Conservation (phyloP, 371 early-diverging fungal genomes). For the Mortierella sp. region DNA sequence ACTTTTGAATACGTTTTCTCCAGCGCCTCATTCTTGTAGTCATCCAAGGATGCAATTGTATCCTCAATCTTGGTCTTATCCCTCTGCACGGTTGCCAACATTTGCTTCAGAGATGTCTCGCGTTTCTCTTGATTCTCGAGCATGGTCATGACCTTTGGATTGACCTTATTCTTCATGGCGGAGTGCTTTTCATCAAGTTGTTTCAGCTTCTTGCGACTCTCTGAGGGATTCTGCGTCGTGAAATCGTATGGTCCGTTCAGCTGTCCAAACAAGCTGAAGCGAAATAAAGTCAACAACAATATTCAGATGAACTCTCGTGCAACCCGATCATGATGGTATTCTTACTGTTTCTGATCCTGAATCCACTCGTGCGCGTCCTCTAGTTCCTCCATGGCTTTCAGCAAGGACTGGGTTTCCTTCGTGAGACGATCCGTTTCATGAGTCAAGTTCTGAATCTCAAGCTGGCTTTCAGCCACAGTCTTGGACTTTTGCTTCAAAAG, state of each 20-base stretch:
- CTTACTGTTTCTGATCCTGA: conserved; percentile 83
- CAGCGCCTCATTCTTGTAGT: conserved; percentile 91
- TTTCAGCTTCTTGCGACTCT: conserved; percentile 75
- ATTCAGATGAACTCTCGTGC: neutral
- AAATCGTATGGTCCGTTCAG: conserved; percentile 86
- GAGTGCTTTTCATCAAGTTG: conserved; percentile 81
- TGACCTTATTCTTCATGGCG: conserved; percentile 86
- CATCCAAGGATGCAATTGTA: conserved; percentile 89
- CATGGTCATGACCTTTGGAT: conserved; percentile 94
- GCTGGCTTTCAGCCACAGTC: conserved; percentile 67
- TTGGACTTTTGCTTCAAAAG: conserved; percentile 71
- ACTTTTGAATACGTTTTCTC: conserved; percentile 92
- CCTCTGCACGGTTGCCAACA: conserved; percentile 87
- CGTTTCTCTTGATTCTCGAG: conserved; percentile 95
- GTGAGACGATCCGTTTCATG: conserved; percentile 79
- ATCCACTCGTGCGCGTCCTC: conserved; percentile 88
- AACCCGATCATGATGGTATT: no score
- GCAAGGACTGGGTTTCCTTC: conserved; percentile 69
- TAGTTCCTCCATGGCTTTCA: conserved; percentile 62
- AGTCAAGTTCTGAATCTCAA: conserved; percentile 76
- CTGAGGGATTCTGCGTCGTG: conserved; percentile 71
- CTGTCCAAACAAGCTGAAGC: conserved; percentile 74
- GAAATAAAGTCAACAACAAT: no score
- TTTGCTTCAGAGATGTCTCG: conserved; percentile 84
- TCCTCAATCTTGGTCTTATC: conserved; percentile 97